Conservation (phyloP, 2,329 filamentous ascomycete genomes). For the Bipolaris sorokiniana region DNA sequence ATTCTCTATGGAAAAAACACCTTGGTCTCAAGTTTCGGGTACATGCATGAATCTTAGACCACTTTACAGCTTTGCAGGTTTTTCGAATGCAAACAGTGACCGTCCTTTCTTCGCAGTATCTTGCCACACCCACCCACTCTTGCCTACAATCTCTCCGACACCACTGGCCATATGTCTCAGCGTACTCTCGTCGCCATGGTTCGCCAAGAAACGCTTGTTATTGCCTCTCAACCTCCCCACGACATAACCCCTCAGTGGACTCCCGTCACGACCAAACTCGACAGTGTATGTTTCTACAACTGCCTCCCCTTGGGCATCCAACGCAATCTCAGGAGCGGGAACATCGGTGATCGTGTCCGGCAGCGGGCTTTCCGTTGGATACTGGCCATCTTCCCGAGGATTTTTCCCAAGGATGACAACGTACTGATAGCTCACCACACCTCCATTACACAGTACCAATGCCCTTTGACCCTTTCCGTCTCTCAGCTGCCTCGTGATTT, state of each 20-base stretch:
- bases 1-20: too few relatives aligned
- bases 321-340: slow-evolving; percentile 44
- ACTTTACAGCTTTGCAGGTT: slow-evolving; percentile 24
- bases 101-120: slow-evolving; percentile 36
- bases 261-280: slow-evolving; percentile 60
- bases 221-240: slow-evolving; percentile 58
- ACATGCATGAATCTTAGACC: neutral
- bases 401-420: slow-evolving; percentile 62
- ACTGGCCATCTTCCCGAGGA: slow-evolving; percentile 52
- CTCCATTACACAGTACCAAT: slow-evolving; percentile 69
- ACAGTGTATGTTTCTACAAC: slow-evolving; percentile 68
- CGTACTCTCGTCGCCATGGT: slow-evolving; percentile 60
- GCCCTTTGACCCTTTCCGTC: slow-evolving; percentile 56
- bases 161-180: slow-evolving; percentile 54
- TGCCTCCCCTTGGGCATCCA: slow-evolving; percentile 58
- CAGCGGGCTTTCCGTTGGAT: slow-evolving; percentile 57
- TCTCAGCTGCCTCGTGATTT: slow-evolving; percentile 57
- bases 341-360: slow-evolving; percentile 52
- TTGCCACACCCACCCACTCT: slow-evolving; percentile 54
- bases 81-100: slow-evolving; percentile 39
- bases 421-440: slow-evolving; percentile 69
- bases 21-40: neutral
- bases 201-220: slow-evolving; percentile 62
- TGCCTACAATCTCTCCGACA: slow-evolving; percentile 57
- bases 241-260: slow-evolving; percentile 57